phyloP scores from a whole-genome alignment of 2,329 filamentous ascomycete species.

The Pseudogymnoascus sp. region DNA sequence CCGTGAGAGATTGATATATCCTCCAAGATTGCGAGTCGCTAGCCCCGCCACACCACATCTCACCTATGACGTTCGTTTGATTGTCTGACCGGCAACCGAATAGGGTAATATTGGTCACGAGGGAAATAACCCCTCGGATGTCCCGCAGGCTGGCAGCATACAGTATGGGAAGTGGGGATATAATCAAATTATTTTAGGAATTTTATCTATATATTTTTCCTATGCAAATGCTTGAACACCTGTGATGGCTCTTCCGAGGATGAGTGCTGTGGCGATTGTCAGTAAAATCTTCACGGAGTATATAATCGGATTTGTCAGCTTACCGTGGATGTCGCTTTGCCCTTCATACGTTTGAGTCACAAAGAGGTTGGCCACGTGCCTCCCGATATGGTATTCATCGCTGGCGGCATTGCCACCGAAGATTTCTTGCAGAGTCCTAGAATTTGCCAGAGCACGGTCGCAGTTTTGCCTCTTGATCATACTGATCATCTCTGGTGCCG shows the following conservation, averaged over 20 bases:
- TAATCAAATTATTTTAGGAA: background rate
- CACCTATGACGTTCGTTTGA: background rate
- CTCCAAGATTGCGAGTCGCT: slow-evolving; percentile 8
- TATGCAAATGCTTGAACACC: slow-evolving; percentile 75
- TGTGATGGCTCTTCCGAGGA: slow-evolving; percentile 61
- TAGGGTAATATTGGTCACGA: slow-evolving; percentile 5
- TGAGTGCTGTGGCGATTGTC: slow-evolving; percentile 47
- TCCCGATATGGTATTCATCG: slow-evolving; percentile 90
- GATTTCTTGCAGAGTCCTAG: slow-evolving; percentile 80
- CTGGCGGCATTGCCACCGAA: slow-evolving; percentile 98
- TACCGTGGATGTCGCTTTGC: slow-evolving; percentile 94
- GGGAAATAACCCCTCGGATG: background rate
- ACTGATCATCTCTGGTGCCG: slow-evolving; percentile 89
- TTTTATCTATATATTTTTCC: slow-evolving; percentile 15
- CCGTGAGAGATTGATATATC: background rate
- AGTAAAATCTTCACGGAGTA: slow-evolving; percentile 19
- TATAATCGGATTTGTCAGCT: slow-evolving; percentile 20
- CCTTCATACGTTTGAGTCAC: slow-evolving; percentile 98
- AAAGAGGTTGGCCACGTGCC: slow-evolving; percentile 92
- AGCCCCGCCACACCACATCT: slow-evolving; percentile 3
- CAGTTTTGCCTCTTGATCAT: slow-evolving; percentile 98
- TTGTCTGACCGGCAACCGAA: background rate
- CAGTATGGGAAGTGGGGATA: background rate
- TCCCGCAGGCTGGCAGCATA: background rate
- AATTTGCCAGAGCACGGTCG: slow-evolving; percentile 75